Evolutionary conservation across 1,284 basidiomycete species (phyloP), one percentile per base, ranked within the genome.

Genomic region (Inonotus hispidus): DNA sequence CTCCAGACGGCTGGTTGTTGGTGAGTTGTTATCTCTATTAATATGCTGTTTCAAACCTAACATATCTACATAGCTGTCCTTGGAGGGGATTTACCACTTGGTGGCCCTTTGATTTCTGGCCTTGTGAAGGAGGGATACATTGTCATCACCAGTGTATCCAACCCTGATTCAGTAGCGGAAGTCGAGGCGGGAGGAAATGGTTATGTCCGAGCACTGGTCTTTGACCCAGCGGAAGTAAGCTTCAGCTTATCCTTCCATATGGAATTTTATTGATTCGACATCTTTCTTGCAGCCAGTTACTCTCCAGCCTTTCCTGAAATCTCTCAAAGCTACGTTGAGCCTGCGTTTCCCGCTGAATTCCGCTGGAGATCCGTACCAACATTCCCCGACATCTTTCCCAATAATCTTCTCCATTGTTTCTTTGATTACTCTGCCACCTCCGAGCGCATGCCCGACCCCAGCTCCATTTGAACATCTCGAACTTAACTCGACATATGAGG

Each of bases 41-140:
- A 25, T 53, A 21, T 43, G 11, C 38, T 43, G 16, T 52, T 32
- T 45, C 49, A 55, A 25, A 27, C 49, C 16, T 53, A 7, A 32
- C 21, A 7, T 3, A 49, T 25, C 23, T 49, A 37, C 46, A 3
- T 68, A 92, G 90, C 93, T 53, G 80, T 93, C 23, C 79, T 93
- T 52, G 92, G 92, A 45, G 91, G 85, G 19, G 91, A 93, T 68
- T 77, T 80, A 32, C 82, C 85, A 0, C 77, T 87, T 53, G 90
- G 83, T 11, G 75, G 82, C 19, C 84, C 90, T 14, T 72, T 93
- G 53, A 84, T 92, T 57, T 69, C 81, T 55, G 84, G 87, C 63
- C 76, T 94, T 45, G 88, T 92, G 72, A 79, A 78, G 68, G 82
- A 85, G 66, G 89, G 90, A 0, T 93, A 88, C 68, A 87, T 92